Conservation (phyloP, 2,329 filamentous ascomycete genomes). For the Epichloe gansuensis region DNA sequence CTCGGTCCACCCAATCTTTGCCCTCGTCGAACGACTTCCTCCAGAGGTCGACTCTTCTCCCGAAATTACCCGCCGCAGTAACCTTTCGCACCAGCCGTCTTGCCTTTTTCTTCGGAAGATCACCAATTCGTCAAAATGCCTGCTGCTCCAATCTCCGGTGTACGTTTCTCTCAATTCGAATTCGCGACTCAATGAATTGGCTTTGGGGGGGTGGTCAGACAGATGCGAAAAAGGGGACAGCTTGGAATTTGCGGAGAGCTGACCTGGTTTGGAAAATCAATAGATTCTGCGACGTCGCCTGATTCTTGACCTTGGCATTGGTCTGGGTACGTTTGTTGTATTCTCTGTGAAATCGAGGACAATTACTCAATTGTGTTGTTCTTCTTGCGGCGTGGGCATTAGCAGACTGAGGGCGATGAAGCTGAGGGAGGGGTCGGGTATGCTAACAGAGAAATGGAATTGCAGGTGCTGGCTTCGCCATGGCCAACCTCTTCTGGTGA, state of each 20-base stretch:
- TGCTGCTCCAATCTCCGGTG: slow-evolving; percentile 45
- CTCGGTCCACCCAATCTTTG: slow-evolving; percentile 6
- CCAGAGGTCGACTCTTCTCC: background rate
- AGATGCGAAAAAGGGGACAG: background rate
- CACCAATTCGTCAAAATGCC: slow-evolving; percentile 31
- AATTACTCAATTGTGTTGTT: background rate
- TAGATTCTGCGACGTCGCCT: slow-evolving; percentile 50
- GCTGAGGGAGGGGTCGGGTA: slow-evolving; percentile 5
- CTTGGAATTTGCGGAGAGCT: slow-evolving; percentile 15
- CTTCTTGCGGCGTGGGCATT: background rate
- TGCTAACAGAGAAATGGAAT: slow-evolving; percentile 19
- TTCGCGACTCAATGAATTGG: slow-evolving; percentile 17
- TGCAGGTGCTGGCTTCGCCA: slow-evolving; percentile 38
- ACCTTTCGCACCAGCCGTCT: background rate
- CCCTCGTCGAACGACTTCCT: slow-evolving; percentile 6
- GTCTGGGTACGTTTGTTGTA: slow-evolving; percentile 34
- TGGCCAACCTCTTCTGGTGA: slow-evolving; percentile 47
- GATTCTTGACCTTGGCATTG: slow-evolving; percentile 42
- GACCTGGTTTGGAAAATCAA: slow-evolving; percentile 24
- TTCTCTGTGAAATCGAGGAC: background rate
- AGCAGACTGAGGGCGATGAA: background rate
- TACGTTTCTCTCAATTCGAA: slow-evolving; percentile 26
- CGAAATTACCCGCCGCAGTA: background rate
- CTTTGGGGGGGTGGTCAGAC: background rate
- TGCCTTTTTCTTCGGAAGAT: background rate